These are phyloP conservation scores for Penicillium sp. DNA, from an alignment of 2,329 filamentous ascomycete genomes.

Conservation along the genomic window DNA sequence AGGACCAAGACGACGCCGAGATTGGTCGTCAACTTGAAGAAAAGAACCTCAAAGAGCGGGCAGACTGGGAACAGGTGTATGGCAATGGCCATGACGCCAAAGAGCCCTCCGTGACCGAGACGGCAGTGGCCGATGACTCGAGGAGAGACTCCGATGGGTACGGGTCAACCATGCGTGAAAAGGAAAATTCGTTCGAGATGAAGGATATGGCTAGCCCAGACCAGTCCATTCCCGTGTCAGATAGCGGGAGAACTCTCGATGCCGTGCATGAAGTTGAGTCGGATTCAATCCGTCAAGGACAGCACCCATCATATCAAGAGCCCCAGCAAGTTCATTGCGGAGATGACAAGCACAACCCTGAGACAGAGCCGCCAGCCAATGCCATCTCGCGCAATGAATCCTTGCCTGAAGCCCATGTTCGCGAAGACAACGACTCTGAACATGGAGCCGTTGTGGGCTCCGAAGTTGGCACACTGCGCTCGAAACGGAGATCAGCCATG, in stretches of 20 bases:
- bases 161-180: constrained; percentile 18
- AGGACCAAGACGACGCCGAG: constrained; percentile 60
- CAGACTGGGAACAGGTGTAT: constrained; percentile 71
- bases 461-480: constrained; percentile 28
- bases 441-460: constrained; percentile 54
- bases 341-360: too few species aligned
- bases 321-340: not conserved
- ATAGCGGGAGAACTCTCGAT: constrained; percentile 17
- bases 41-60: constrained; percentile 41
- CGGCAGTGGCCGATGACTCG: constrained; percentile 21
- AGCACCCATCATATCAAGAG: too few species aligned
- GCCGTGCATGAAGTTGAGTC: constrained; percentile 10
- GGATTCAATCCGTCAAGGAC: not conserved
- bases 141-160: constrained; percentile 16
- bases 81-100: constrained; percentile 51
- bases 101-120: constrained; percentile 27
- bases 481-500: constrained; percentile 29
- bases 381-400: not conserved
- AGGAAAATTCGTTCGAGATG: constrained; percentile 20
- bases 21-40: constrained; percentile 56
- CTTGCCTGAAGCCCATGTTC: constrained; percentile 9
- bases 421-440: constrained; percentile 56
- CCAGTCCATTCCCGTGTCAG: constrained; percentile 18
- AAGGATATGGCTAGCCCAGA: constrained; percentile 20
- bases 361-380: constrained; percentile 3